These are phyloP conservation scores for Globisporangium paddicum DNA, from an alignment of 352 stramenopile genomes.

Conservation along the genomic window DNA sequence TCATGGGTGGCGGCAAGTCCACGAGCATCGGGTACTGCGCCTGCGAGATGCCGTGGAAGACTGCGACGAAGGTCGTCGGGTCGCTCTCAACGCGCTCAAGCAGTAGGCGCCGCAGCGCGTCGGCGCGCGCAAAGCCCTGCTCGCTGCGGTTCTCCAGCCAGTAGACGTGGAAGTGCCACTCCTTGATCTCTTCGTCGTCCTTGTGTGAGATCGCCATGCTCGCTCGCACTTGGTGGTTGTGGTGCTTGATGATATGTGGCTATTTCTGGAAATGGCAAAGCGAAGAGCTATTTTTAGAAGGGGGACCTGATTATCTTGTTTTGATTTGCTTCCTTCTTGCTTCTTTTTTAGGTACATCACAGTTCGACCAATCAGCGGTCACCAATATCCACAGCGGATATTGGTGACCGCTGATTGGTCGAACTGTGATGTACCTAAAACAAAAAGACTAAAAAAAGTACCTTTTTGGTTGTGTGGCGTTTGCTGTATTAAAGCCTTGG, in stretches of 20 bases:
- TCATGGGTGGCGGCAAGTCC: constrained; percentile 34
- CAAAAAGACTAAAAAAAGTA: too few species aligned
- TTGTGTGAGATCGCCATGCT: not conserved
- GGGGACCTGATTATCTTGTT: too few species aligned
- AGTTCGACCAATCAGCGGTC: too few species aligned
- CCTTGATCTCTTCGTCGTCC: constrained; percentile 30
- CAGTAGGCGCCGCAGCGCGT: constrained; percentile 37
- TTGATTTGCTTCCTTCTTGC: too few species aligned
- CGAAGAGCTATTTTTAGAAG: not conserved
- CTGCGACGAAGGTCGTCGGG: constrained; percentile 48
- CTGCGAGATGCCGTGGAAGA: constrained; percentile 41
- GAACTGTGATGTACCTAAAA: too few species aligned
- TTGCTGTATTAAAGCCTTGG: too few species aligned
- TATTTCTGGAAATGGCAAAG: too few species aligned
- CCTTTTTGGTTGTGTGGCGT: too few species aligned
- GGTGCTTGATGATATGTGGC: too few species aligned
- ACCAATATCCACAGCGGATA: too few species aligned
- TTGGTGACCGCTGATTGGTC: too few species aligned
- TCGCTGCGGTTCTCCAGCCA: constrained; percentile 44
- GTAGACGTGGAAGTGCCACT: constrained; percentile 79
- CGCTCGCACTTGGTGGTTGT: not conserved
- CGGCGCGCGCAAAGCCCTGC: constrained; percentile 30
- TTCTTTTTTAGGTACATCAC: too few species aligned
- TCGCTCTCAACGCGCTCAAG: constrained; percentile 36
- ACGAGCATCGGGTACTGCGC: constrained; percentile 29